These are phyloP conservation scores for Aspergillus campestris DNA, from an alignment of 495 filamentous ascomycete species.

Conservation along the genomic window DNA sequence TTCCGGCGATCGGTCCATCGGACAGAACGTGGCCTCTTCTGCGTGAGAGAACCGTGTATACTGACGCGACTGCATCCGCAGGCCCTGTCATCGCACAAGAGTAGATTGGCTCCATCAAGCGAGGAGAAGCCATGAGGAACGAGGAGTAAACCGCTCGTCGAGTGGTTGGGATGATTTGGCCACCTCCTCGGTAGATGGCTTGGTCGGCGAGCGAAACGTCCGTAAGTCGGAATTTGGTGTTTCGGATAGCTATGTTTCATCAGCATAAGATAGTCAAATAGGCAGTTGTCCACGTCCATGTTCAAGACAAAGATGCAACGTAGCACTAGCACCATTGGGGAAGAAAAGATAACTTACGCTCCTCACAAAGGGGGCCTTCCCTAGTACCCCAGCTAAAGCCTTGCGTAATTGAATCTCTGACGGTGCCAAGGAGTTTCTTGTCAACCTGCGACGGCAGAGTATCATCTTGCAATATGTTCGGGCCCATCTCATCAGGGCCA, in stretches of 20 bases:
- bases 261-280: not conserved
- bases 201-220: conserved; percentile 81
- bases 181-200: conserved; percentile 87
- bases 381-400: conserved; percentile 93
- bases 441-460: conserved; percentile 85
- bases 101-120: conserved; percentile 95
- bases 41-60: conserved; percentile 86
- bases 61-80: conserved; percentile 74
- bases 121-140: conserved; percentile 93
- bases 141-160: conserved; percentile 87
- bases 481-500: conserved; percentile 89
- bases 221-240: conserved; percentile 90
- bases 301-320: too few relatives aligned
- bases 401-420: conserved; percentile 85
- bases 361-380: conserved; percentile 96
- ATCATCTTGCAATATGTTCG: conserved; percentile 95
- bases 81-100: conserved; percentile 86
- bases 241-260: conserved; percentile 67
- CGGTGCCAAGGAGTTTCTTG: conserved; percentile 77
- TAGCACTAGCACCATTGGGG: not conserved
- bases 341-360: conserved; percentile 57
- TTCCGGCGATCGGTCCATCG: conserved; percentile 90
- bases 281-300: not conserved
- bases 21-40: conserved; percentile 86
- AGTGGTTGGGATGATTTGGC: conserved; percentile 93